Conservation (phyloP, 2,329 filamentous ascomycete genomes). For the Macrophomina tecta region DNA sequence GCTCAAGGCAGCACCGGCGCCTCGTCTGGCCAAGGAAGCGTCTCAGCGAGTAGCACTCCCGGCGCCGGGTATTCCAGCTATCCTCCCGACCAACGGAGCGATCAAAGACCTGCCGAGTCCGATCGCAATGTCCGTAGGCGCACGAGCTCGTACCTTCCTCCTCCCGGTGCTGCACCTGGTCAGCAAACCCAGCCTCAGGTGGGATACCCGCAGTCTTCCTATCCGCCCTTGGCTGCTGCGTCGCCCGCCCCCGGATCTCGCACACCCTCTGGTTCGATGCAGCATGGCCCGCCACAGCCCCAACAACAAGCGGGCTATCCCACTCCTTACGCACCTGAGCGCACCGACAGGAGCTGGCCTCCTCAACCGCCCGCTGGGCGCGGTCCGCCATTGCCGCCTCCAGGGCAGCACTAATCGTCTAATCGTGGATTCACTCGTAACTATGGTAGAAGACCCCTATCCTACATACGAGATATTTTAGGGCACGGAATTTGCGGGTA, state of each 20-base stretch:
- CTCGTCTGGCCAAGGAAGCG: slow-evolving; percentile 22
- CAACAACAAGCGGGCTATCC: slow-evolving; percentile 31
- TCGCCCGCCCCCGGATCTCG: slow-evolving; percentile 24
- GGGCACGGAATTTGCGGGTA: neutral
- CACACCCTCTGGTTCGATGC: slow-evolving; percentile 29
- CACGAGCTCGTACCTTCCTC: slow-evolving; percentile 45
- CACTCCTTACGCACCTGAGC: slow-evolving; percentile 33
- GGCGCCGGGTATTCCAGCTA: slow-evolving; percentile 35
- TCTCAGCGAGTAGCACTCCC: slow-evolving; percentile 24
- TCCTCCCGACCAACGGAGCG: slow-evolving; percentile 37
- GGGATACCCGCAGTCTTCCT: slow-evolving; percentile 34
- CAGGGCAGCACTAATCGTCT: slow-evolving; percentile 16
- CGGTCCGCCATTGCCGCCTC: slow-evolving; percentile 19
- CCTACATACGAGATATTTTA: slow-evolving; percentile 8
- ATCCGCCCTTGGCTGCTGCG: slow-evolving; percentile 34
- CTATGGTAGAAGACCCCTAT: slow-evolving; percentile 13
- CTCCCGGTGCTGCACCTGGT: slow-evolving; percentile 35
- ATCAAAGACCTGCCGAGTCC: slow-evolving; percentile 31
- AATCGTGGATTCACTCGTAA: slow-evolving; percentile 7
- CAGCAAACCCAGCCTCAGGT: slow-evolving; percentile 31
- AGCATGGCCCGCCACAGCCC: slow-evolving; percentile 30
- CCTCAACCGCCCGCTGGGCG: slow-evolving; percentile 24
- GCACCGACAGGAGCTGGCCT: slow-evolving; percentile 39
- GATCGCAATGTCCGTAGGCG: slow-evolving; percentile 46
- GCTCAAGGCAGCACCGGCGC: slow-evolving; percentile 18